A percentile compares a stretch with the other conserved stretches of the same genome.
These are phyloP conservation scores for Zygoascus biomembranicola DNA, from an alignment of 805 yeast genomes.

Conservation along the genomic window DNA sequence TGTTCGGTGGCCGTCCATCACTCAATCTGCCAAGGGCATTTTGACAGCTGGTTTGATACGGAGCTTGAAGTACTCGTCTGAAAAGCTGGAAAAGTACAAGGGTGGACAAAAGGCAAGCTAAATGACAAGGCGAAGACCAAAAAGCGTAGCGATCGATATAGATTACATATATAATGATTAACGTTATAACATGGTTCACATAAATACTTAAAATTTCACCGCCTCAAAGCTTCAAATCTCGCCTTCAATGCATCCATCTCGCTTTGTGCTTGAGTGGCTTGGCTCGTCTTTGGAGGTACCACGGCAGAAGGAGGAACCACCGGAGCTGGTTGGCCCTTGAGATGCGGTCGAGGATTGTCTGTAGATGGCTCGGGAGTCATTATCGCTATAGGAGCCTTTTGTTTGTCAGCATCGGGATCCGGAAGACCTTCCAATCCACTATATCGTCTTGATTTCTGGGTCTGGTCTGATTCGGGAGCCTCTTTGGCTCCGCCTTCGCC, in stretches of 20 bases:
- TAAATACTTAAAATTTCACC: background rate
- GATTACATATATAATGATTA: too few species aligned
- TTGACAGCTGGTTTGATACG: slow-evolving; percentile 77
- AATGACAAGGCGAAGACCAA: too few species aligned
- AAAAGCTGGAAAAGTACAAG: slow-evolving; percentile 42
- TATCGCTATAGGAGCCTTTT: slow-evolving; percentile 25
- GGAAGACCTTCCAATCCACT: slow-evolving; percentile 17
- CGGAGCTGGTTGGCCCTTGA: slow-evolving; percentile 10
- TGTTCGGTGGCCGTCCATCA: slow-evolving; percentile 58
- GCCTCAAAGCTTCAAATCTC: slow-evolving; percentile 70
- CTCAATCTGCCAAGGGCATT: slow-evolving; percentile 76
- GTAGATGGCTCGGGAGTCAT: slow-evolving; percentile 25
- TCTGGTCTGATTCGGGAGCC: slow-evolving; percentile 7
- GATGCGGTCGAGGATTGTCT: slow-evolving; percentile 26
- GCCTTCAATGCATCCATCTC: slow-evolving; percentile 61
- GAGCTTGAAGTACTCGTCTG: slow-evolving; percentile 65
- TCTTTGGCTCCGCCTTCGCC: slow-evolving; percentile 1
- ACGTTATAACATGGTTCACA: background rate
- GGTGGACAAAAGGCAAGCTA: background rate
- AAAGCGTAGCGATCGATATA: too few species aligned
- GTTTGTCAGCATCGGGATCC: slow-evolving; percentile 12
- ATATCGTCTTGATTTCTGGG: slow-evolving; percentile 9
- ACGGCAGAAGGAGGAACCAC: slow-evolving; percentile 2
- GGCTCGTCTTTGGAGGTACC: background rate
- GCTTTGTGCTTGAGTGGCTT: slow-evolving; percentile 11